These are phyloP conservation scores for Emericellopsis cladophorae DNA, from an alignment of 2,329 filamentous ascomycete species.

Conservation along the genomic window DNA sequence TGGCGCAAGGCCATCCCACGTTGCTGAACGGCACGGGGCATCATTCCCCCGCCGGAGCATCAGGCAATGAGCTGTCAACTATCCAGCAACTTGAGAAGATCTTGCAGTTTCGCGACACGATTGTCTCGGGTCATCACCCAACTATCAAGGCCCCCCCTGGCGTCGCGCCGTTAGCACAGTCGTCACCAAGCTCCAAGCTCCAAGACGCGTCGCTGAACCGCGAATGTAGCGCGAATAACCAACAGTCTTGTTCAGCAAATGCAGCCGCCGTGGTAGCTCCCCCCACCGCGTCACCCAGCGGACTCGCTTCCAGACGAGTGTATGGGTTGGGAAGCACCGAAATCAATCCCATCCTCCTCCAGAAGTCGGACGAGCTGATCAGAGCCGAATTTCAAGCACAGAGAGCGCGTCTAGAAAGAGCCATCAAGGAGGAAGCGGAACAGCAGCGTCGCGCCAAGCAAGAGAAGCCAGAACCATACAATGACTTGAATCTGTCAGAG, in stretches of 20 bases:
- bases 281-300: neutral
- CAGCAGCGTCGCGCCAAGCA: conserved; percentile 36
- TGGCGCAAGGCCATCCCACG: conserved; percentile 13
- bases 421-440: conserved; percentile 65
- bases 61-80: conserved; percentile 40
- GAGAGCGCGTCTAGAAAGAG: conserved; percentile 68
- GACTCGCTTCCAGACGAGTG: conserved; percentile 18
- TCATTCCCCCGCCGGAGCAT: conserved; percentile 11
- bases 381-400: conserved; percentile 71
- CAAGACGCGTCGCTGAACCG: neutral
- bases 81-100: conserved; percentile 67
- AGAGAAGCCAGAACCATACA: conserved; percentile 36
- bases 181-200: neutral
- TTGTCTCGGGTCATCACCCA: conserved; percentile 66
- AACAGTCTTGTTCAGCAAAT: neutral
- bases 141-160: conserved; percentile 41
- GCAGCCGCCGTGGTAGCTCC: neutral
- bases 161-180: neutral
- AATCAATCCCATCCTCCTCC: conserved; percentile 72
- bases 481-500: conserved; percentile 60
- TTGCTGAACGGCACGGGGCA: conserved; percentile 6
- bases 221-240: neutral
- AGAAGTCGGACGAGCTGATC: conserved; percentile 76
- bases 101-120: conserved; percentile 64
- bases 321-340: conserved; percentile 44